phyloP scores from a whole-genome alignment of 2,329 filamentous ascomycete genomes.

The Helotiales sp. region DNA sequence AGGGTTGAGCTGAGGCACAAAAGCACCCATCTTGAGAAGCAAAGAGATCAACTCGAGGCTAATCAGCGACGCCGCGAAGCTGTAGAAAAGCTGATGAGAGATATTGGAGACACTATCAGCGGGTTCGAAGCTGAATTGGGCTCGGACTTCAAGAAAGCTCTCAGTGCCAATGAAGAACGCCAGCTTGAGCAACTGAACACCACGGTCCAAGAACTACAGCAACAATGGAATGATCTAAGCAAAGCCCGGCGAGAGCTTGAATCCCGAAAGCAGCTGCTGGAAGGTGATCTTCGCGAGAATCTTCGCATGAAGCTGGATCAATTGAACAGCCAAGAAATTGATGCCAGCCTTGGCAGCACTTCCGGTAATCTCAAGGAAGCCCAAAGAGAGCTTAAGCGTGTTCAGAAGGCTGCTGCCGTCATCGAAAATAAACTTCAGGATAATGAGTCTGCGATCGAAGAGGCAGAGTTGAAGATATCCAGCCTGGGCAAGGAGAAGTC shows the following conservation, averaged over 20 bases:
- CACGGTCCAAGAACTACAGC: slow-evolving; percentile 71
- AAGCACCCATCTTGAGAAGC: slow-evolving; percentile 71
- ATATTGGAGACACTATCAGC: slow-evolving; percentile 71
- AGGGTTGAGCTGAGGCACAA: slow-evolving; percentile 75
- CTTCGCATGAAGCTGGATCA: slow-evolving; percentile 85
- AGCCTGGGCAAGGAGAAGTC: slow-evolving; percentile 47
- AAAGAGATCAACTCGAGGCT: slow-evolving; percentile 70
- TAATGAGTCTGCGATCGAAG: slow-evolving; percentile 72
- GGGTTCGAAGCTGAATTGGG: slow-evolving; percentile 79
- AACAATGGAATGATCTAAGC: slow-evolving; percentile 74
- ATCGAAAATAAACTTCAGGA: slow-evolving; percentile 70
- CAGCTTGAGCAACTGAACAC: slow-evolving; percentile 71
- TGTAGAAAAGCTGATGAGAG: slow-evolving; percentile 73
- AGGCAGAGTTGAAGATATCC: slow-evolving; percentile 40
- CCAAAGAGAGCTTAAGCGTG: slow-evolving; percentile 77
- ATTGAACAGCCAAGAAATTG: slow-evolving; percentile 73
- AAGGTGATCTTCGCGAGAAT: slow-evolving; percentile 87
- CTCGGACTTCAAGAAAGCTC: slow-evolving; percentile 88
- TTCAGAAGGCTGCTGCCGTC: slow-evolving; percentile 65
- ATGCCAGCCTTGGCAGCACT: slow-evolving; percentile 61
- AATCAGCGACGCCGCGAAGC: slow-evolving; percentile 65
- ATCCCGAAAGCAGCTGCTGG: slow-evolving; percentile 76
- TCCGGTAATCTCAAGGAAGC: slow-evolving; percentile 72
- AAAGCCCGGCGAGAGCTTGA: slow-evolving; percentile 75
- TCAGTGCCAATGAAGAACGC: slow-evolving; percentile 79